These are phyloP conservation scores for Calocybe gambosa DNA, from an alignment of 1,284 basidiomycete genomes.

Conservation along the genomic window DNA sequence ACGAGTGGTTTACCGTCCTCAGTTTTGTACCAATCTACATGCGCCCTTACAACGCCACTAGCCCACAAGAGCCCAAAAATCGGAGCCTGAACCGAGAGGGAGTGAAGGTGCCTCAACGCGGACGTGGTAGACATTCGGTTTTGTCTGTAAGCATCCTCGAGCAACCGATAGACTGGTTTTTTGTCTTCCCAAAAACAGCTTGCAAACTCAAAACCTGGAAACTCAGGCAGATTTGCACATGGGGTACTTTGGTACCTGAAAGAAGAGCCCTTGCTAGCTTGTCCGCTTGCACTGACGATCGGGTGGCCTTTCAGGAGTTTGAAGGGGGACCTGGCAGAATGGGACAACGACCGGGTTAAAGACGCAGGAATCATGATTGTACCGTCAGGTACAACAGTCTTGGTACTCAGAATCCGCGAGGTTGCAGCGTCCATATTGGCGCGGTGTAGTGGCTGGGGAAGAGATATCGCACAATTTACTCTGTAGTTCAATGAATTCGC, in stretches of 20 bases:
- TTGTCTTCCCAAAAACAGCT: slow-evolving; percentile 56
- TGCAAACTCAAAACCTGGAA: slow-evolving; percentile 44
- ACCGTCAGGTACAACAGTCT: slow-evolving; percentile 42
- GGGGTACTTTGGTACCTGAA: slow-evolving; percentile 51
- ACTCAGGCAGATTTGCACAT: slow-evolving; percentile 37
- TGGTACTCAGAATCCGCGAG: slow-evolving; percentile 36
- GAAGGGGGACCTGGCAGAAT: slow-evolving; percentile 38
- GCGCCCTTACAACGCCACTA: slow-evolving; percentile 44
- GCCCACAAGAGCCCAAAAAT: slow-evolving; percentile 52
- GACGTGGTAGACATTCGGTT: slow-evolving; percentile 52
- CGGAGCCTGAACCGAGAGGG: slow-evolving; percentile 38
- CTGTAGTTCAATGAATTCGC: slow-evolving; percentile 22
- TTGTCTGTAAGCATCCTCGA: slow-evolving; percentile 51
- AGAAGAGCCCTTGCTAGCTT: slow-evolving; percentile 33
- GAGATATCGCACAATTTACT: slow-evolving; percentile 41
- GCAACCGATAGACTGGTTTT: slow-evolving; percentile 41
- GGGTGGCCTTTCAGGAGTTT: slow-evolving; percentile 38
- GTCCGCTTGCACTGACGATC: slow-evolving; percentile 28
- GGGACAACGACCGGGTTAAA: slow-evolving; percentile 32
- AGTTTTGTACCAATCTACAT: slow-evolving; percentile 47
- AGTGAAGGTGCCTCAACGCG: slow-evolving; percentile 43
- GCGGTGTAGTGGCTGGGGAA: slow-evolving; percentile 38
- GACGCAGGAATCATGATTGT: slow-evolving; percentile 38
- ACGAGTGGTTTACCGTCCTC: slow-evolving; percentile 27
- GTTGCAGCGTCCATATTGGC: slow-evolving; percentile 24